Evolutionary conservation across 371 early-diverging fungal species (phyloP).

Genomic region (Cokeromyces recurvatus): DNA sequence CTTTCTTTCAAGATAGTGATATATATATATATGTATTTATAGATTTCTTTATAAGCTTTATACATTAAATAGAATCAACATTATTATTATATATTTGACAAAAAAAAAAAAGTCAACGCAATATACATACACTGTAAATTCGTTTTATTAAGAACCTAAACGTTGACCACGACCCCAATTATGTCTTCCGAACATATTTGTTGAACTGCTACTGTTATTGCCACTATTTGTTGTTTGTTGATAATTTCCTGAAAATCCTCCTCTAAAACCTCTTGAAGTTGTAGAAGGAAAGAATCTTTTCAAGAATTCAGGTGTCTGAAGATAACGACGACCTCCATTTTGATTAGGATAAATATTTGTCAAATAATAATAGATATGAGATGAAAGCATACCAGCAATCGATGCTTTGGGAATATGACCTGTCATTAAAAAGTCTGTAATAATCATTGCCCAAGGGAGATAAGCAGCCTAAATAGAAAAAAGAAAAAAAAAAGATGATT

Average conservation of each 20-base stretch:
- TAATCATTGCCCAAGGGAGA: slow-evolving; percentile 70
- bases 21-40: too few relatives aligned
- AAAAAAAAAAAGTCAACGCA: neutral
- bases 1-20: too few relatives aligned
- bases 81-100: too few relatives aligned
- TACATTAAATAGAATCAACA: too few relatives aligned
- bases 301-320: slow-evolving; percentile 51
- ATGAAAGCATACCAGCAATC: slow-evolving; percentile 47
- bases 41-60: too few relatives aligned
- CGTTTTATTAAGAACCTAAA: slow-evolving; percentile 26
- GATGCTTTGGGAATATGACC: slow-evolving; percentile 37
- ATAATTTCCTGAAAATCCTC: slow-evolving; percentile 9
- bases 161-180: slow-evolving; percentile 47
- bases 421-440: slow-evolving; percentile 41
- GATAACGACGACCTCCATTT: slow-evolving; percentile 53
- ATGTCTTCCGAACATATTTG: slow-evolving; percentile 28
- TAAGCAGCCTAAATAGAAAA: slow-evolving; percentile 18
- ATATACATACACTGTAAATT: too few relatives aligned
- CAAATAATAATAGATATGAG: slow-evolving; percentile 56
- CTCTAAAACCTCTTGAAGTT: slow-evolving; percentile 5
- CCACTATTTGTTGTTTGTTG: slow-evolving; percentile 4
- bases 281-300: slow-evolving; percentile 41
- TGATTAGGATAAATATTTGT: slow-evolving; percentile 48
- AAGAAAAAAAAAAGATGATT: too few relatives aligned
- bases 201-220: too few relatives aligned